phyloP scores from a whole-genome alignment of 768 basidiomycete genomes.

The Auriscalpium orientale region DNA sequence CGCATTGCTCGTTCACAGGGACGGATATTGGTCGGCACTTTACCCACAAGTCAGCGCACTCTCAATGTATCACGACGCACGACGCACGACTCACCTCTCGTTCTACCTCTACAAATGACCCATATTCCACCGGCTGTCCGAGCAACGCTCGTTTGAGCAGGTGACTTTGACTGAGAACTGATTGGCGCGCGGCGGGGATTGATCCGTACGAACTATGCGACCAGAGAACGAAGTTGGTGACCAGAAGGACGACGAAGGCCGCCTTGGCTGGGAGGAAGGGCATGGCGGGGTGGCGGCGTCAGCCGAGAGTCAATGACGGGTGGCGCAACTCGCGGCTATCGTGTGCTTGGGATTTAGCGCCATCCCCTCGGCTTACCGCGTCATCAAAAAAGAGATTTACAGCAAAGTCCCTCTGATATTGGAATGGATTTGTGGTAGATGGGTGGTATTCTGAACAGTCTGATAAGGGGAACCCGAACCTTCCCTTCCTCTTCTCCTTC shows the following conservation, averaged over 20 bases:
- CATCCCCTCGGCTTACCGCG: too few relatives aligned
- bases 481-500: accelerated
- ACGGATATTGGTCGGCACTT: constrained; percentile 64
- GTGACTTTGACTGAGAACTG: not conserved
- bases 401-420: too few relatives aligned
- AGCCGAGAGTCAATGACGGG: too few relatives aligned
- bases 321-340: too few relatives aligned
- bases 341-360: too few relatives aligned
- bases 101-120: not conserved
- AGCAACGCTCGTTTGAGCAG: not conserved
- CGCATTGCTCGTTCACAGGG: constrained; percentile 51
- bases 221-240: constrained; percentile 58
- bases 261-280: too few relatives aligned
- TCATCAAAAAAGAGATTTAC: too few relatives aligned
- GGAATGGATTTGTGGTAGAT: too few relatives aligned
- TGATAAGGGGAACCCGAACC: not conserved
- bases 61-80: not conserved
- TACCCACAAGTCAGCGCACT: not conserved
- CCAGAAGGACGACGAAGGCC: constrained; percentile 40
- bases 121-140: not conserved
- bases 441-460: too few relatives aligned
- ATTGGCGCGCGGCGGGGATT: constrained; percentile 9
- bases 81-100: constrained; percentile 9
- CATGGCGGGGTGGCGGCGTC: too few relatives aligned
- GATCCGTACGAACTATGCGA: constrained; percentile 33